Base-by-base conservation (phyloP, 2,329 filamentous ascomycete genomes). In the Fusarium brevicatenulatum region DNA sequence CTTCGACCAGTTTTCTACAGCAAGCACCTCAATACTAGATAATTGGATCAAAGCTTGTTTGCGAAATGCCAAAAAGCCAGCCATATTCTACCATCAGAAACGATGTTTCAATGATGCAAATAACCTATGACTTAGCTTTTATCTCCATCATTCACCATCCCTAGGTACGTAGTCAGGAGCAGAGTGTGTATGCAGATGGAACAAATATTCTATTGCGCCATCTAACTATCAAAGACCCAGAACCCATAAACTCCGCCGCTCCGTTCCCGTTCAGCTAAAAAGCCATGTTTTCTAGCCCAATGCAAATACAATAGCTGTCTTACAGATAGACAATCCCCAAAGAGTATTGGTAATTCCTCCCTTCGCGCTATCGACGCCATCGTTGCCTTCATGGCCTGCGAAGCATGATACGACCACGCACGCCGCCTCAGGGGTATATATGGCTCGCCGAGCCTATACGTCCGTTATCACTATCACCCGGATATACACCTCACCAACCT, bases 181-280 rank as follows among this genome's bases (percentile, higher is more conserved):
- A 49, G 42, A 30, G 36, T 28, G 25, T 43, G 18, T 37, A 28
- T 43, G 21, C 63, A 43, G 66, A 69, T 32, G 66, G 70, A 68
- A 76, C 73, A 74, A 66, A 32, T 76, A 60, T 76, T 54, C 52
- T 75, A 58, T 75, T 78, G 72, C 36, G 52, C 68, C 71, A 77
- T 68, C 68, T 52, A 71, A 63, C 73, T 77, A 76, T 73, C 58
- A 52, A 78, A 76, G 61, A 77, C 63, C 73, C 78, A 74, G 68
- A 72, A 73, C 73, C 71, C 72, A 54, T 70, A 72, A 81, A 81
- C 80, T 81, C 80, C 80, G 72, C 78, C 78, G 79, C 80, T 81
- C 75, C 78, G 66, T 71, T 74, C 73, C 68, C 70, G 57, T 62
- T 74, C 77, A 75, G 70, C 74, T 77, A 65, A 76, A 76, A 76